Conservation (phyloP, 169 alveolate genomes). For the Plasmodium reichenowi region DNA sequence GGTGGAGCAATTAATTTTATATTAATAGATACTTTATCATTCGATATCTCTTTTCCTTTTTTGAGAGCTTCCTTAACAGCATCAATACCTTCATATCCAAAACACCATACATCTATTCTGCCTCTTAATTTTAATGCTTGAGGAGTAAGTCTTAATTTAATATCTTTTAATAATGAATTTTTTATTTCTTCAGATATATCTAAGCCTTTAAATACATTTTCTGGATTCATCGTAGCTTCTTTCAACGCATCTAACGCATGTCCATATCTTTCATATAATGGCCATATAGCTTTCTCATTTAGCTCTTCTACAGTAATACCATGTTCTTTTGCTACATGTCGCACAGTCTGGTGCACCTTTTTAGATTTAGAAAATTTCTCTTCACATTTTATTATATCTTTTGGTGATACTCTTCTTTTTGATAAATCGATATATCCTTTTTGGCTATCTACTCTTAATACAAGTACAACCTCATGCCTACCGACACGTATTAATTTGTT, state of each 20-base stretch:
- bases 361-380: constrained; percentile 94
- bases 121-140: constrained; percentile 93
- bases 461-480: constrained; percentile 96
- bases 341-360: constrained; percentile 95
- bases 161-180: constrained; percentile 90
- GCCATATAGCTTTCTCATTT: constrained; percentile 96
- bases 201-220: constrained; percentile 91
- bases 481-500: constrained; percentile 89
- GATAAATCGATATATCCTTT: constrained; percentile 98
- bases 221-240: constrained; percentile 94
- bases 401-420: constrained; percentile 96
- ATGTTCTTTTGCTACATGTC: constrained; percentile 94
- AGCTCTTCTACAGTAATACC: constrained; percentile 92
- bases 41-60: constrained; percentile 78
- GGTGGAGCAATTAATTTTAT: constrained; percentile 95
- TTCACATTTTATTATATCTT: constrained; percentile 93
- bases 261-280: constrained; percentile 94
- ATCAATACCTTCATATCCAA: constrained; percentile 96
- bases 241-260: constrained; percentile 97
- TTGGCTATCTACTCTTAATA: constrained; percentile 95
- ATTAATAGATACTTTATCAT: constrained; percentile 80
- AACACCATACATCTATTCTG: constrained; percentile 96
- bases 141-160: constrained; percentile 91
- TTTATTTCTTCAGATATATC: constrained; percentile 89
- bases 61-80: constrained; percentile 96